These are phyloP conservation scores for Aspergillus sclerotiicarbonarius DNA, from an alignment of 495 filamentous ascomycete species.

Conservation along the genomic window DNA sequence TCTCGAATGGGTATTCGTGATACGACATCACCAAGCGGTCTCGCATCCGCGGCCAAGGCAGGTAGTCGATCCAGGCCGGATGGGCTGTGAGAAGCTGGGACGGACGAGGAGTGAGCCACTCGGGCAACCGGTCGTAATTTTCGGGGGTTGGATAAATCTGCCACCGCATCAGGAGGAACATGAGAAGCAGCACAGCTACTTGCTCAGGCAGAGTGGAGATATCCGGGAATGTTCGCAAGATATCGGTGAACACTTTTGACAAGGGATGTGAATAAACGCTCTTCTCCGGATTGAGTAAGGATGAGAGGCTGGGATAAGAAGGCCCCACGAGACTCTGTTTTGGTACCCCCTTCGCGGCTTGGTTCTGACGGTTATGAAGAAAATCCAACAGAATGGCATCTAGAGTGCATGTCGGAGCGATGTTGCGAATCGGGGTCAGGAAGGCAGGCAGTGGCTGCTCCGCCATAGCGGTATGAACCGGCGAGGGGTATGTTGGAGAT, in stretches of 20 bases:
- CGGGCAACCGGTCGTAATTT: slow-evolving; percentile 69
- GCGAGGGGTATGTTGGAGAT: slow-evolving; percentile 27
- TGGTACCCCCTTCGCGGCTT: slow-evolving; percentile 58
- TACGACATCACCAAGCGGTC: slow-evolving; percentile 54
- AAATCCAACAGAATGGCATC: slow-evolving; percentile 77
- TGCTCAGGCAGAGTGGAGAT: slow-evolving; percentile 69
- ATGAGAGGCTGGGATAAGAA: slow-evolving; percentile 70
- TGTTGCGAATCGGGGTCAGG: slow-evolving; percentile 56
- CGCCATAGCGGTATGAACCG: slow-evolving; percentile 18
- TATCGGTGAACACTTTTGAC: slow-evolving; percentile 79
- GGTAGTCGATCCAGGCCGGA: slow-evolving; percentile 74
- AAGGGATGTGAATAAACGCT: slow-evolving; percentile 64
- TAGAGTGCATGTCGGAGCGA: slow-evolving; percentile 64
- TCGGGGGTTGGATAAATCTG: slow-evolving; percentile 69
- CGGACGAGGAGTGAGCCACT: slow-evolving; percentile 60
- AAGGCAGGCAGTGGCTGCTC: slow-evolving; percentile 32
- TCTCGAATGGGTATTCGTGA: slow-evolving; percentile 61
- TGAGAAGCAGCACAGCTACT: slow-evolving; percentile 72
- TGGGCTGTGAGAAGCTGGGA: slow-evolving; percentile 62
- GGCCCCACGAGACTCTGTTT: slow-evolving; percentile 65
- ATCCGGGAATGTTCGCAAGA: slow-evolving; percentile 70
- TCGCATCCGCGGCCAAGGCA: slow-evolving; percentile 74
- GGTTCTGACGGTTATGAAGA: slow-evolving; percentile 62
- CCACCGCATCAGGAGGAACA: slow-evolving; percentile 86
- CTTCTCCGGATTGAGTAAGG: slow-evolving; percentile 65